phyloP scores from a whole-genome alignment of 192 early-diverging fungal species.

The Gorgonomyces haynaldii region DNA sequence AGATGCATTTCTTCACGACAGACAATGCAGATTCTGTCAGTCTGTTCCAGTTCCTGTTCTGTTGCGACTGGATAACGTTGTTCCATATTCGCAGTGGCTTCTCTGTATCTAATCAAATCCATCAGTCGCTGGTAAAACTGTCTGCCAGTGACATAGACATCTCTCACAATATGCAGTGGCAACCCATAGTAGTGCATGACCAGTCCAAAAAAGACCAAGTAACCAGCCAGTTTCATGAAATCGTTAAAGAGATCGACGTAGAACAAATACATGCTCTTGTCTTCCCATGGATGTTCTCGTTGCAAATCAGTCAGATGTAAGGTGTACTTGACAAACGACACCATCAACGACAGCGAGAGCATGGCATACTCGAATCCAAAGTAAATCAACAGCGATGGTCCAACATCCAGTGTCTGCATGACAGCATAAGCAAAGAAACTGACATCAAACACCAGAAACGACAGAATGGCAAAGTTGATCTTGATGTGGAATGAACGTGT shows the following conservation, averaged over 20 bases:
- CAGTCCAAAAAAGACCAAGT: slow-evolving; percentile 77
- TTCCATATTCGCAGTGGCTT: slow-evolving; percentile 95
- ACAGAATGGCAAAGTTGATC: slow-evolving; percentile 51
- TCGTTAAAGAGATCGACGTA: slow-evolving; percentile 79
- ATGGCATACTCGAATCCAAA: slow-evolving; percentile 98
- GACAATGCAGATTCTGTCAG: slow-evolving; percentile 76
- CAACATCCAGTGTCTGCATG: slow-evolving; percentile 45
- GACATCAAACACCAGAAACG: slow-evolving; percentile 63
- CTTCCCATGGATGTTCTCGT: slow-evolving; percentile 76
- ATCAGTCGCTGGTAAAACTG: slow-evolving; percentile 83
- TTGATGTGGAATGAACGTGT: slow-evolving; percentile 56
- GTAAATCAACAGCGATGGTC: slow-evolving; percentile 89
- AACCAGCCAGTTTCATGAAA: slow-evolving; percentile 78
- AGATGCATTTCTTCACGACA: slow-evolving; percentile 90
- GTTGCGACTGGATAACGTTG: slow-evolving; percentile 89
- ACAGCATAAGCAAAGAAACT: slow-evolving; percentile 62
- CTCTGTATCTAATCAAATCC: slow-evolving; percentile 81
- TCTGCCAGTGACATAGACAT: slow-evolving; percentile 86
- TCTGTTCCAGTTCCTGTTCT: slow-evolving; percentile 69
- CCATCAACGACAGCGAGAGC: slow-evolving; percentile 62
- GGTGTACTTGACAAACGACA: slow-evolving; percentile 70
- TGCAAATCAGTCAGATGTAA: slow-evolving; percentile 77
- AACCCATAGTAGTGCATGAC: slow-evolving; percentile 74
- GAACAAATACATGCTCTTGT: slow-evolving; percentile 83
- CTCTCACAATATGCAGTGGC: slow-evolving; percentile 91